A percentile compares a stretch with the other conserved stretches of the same genome.
These are phyloP conservation scores for Alnus rubra DNA, from an alignment of 306 rosid species.

Conservation along the genomic window DNA sequence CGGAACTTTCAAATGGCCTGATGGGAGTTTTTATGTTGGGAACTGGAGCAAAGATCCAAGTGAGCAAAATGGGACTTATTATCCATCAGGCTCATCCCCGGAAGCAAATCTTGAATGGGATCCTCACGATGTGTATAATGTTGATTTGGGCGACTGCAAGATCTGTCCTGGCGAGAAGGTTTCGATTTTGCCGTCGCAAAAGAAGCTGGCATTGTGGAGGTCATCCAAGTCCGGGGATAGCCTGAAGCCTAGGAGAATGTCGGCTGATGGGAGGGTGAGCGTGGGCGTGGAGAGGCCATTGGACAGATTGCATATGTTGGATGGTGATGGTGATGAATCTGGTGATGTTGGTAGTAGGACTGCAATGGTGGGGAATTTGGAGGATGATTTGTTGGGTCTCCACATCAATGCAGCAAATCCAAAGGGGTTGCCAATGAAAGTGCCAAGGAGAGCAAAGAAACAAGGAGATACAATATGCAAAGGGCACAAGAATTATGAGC, in stretches of 20 bases:
- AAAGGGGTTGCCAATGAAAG: conserved; percentile 38
- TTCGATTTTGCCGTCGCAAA: conserved; percentile 69
- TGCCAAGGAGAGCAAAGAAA: conserved; percentile 54
- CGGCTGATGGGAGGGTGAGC: conserved; percentile 76
- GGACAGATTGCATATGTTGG: conserved; percentile 68
- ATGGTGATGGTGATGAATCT: conserved; percentile 33
- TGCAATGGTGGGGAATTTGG: conserved; percentile 35
- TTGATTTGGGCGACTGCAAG: conserved; percentile 39
- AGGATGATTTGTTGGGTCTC: conserved; percentile 39
- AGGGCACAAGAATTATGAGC: conserved; percentile 88
- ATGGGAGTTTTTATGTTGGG: conserved; percentile 74
- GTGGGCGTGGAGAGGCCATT: conserved; percentile 54
- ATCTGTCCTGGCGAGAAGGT: conserved; percentile 76
- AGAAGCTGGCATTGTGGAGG: conserved; percentile 80
- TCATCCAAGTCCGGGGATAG: conserved; percentile 56
- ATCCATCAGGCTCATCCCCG: conserved; percentile 40
- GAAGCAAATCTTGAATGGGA: conserved; percentile 66
- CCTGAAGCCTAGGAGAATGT: conserved; percentile 57
- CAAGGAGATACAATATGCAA: conserved; percentile 80
- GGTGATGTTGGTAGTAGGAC: conserved; percentile 24
- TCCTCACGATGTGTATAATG: conserved; percentile 64
- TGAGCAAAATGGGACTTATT: conserved; percentile 62
- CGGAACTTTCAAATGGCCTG: conserved; percentile 70
- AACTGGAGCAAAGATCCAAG: conserved; percentile 60
- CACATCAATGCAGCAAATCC: conserved; percentile 32